phyloP scores from a whole-genome alignment of 768 basidiomycete species.

The Suillus subaureus region DNA sequence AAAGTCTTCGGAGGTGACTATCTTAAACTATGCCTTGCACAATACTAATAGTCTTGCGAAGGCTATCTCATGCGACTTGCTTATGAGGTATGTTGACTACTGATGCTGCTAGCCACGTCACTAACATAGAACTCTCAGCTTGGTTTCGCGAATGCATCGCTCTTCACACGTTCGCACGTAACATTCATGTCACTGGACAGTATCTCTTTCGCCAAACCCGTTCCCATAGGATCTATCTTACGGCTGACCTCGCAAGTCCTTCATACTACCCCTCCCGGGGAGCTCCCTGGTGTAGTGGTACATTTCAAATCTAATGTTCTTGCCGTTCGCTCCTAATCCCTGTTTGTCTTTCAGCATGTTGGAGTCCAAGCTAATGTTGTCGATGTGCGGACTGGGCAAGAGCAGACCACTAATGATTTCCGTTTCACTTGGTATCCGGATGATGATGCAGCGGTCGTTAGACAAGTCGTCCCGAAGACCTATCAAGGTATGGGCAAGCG shows the following conservation, averaged over 20 bases:
- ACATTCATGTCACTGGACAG: conserved; percentile 79
- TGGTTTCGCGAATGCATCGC: conserved; percentile 68
- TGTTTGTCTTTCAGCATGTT: conserved; percentile 52
- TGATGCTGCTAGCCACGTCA: not conserved
- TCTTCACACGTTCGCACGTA: conserved; percentile 68
- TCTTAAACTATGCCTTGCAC: not conserved
- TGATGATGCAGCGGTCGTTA: conserved; percentile 35
- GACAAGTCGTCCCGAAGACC: conserved; percentile 66
- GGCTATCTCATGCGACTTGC: conserved; percentile 66
- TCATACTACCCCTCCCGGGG: conserved; percentile 43
- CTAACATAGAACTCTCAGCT: conserved; percentile 44
- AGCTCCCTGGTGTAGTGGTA: conserved; percentile 56
- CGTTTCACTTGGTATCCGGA: conserved; percentile 71
- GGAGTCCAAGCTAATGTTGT: conserved; percentile 74
- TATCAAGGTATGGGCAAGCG: conserved; percentile 53
- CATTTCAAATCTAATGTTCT: conserved; percentile 26
- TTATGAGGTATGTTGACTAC: conserved; percentile 53
- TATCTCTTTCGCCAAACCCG: conserved; percentile 78
- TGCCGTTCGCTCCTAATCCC: not conserved
- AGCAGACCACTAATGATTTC: conserved; percentile 75
- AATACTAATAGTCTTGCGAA: conserved; percentile 15
- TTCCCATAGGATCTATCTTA: conserved; percentile 83
- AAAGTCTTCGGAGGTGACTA: conserved; percentile 76
- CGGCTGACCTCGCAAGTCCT: conserved; percentile 71
- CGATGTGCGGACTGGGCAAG: conserved; percentile 62